Evolutionary conservation across 2,329 filamentous ascomycete species (phyloP).

Genomic region (Tolypocladium guangdongense): DNA sequence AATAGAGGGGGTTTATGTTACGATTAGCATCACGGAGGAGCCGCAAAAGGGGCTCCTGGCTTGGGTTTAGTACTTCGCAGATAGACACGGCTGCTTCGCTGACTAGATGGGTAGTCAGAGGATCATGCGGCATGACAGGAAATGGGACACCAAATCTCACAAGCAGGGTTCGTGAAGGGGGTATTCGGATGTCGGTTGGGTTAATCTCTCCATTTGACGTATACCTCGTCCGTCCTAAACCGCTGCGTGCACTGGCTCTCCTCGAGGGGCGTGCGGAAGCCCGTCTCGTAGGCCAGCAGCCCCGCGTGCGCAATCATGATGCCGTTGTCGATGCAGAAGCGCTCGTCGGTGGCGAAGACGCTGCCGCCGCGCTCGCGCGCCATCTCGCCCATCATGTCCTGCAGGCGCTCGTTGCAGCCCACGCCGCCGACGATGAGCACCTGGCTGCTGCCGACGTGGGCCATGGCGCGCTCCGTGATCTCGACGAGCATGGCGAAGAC

Average conservation of each 20-base stretch:
- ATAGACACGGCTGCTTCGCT: not conserved
- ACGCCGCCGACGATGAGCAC: slow-evolving; percentile 94
- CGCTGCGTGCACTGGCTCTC: slow-evolving; percentile 80
- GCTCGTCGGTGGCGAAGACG: slow-evolving; percentile 90
- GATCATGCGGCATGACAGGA: not conserved
- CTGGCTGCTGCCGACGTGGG: slow-evolving; percentile 82
- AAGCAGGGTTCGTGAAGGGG: not conserved
- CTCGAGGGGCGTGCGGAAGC: slow-evolving; percentile 63
- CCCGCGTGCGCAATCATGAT: slow-evolving; percentile 99
- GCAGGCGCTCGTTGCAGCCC: slow-evolving; percentile 85
- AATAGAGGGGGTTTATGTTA: not conserved
- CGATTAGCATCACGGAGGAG: not conserved
- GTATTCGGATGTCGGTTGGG: no score
- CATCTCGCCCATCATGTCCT: slow-evolving; percentile 99
- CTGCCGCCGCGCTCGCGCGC: slow-evolving; percentile 76
- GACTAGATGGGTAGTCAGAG: not conserved
- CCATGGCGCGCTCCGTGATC: slow-evolving; percentile 97
- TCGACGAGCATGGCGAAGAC: slow-evolving; percentile 96
- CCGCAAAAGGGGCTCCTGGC: not conserved
- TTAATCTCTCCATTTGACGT: slow-evolving; percentile 65
- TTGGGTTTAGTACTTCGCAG: not conserved
- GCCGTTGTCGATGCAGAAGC: slow-evolving; percentile 97
- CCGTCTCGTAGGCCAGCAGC: slow-evolving; percentile 71
- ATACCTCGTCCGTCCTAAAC: slow-evolving; percentile 73
- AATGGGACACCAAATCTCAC: not conserved